These are phyloP conservation scores for Argentina anserina DNA, from an alignment of 306 rosid genomes.

Conservation along the genomic window DNA sequence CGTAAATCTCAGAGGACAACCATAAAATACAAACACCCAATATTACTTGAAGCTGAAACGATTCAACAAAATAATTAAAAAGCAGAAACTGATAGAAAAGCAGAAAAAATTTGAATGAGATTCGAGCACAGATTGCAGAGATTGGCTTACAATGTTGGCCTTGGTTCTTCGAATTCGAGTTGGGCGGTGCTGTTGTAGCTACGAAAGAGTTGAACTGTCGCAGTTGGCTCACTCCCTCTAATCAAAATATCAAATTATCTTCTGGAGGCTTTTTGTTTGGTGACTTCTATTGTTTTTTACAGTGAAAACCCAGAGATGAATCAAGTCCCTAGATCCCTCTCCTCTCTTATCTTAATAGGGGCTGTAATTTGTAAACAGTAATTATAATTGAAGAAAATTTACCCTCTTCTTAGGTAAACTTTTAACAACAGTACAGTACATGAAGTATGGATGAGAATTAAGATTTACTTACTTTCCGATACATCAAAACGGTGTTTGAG, in stretches of 20 bases:
- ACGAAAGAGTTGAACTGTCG: background rate
- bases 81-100: background rate
- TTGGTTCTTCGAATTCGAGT: background rate
- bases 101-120: background rate
- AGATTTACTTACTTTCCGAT: no score
- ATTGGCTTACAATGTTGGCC: conserved; percentile 10
- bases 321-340: background rate
- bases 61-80: background rate
- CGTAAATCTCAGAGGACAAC: background rate
- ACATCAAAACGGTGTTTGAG: no score
- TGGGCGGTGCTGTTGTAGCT: background rate
- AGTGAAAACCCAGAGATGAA: background rate
- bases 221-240: conserved; percentile 3
- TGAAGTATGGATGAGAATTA: no score
- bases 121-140: conserved; percentile 3
- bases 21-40: conserved; percentile 2
- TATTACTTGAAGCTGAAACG: background rate
- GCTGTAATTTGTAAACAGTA: background rate
- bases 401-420: no score
- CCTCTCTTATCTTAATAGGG: background rate
- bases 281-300: background rate
- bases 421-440: no score
- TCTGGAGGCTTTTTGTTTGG: background rate
- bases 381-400: no score
- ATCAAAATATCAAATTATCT: background rate